Percentiles rank a stretch among this genome's conserved stretches.
Evolutionary conservation across 139 green algal genomes (phyloP).

Genomic region (Volvox africanus): DNA sequence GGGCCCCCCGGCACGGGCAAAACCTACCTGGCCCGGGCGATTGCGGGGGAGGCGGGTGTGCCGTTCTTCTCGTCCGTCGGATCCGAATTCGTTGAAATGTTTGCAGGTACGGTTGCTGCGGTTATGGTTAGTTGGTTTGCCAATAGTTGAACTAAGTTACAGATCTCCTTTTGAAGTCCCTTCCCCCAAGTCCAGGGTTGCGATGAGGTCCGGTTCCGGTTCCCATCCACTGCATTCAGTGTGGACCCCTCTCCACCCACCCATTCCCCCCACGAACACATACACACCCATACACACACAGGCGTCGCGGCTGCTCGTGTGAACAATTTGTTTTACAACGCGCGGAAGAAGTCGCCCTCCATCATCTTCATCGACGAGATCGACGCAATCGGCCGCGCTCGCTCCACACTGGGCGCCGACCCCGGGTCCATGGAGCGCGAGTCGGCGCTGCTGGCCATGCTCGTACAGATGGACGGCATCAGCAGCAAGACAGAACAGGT

Average conservation of each 20-base stretch:
- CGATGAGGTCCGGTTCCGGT: too few species aligned
- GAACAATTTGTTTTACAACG: conserved; percentile 73
- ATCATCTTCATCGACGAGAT: conserved; percentile 99
- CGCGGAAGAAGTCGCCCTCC: conserved; percentile 83
- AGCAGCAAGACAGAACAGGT: conserved; percentile 63
- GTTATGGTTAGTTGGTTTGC: neutral
- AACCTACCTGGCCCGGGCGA: conserved; percentile 76
- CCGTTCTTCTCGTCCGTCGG: conserved; percentile 70
- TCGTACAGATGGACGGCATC: conserved; percentile 93
- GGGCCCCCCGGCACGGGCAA: conserved; percentile 78
- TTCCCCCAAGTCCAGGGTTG: too few species aligned
- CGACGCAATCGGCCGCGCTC: conserved; percentile 90
- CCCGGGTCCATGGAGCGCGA: conserved; percentile 97
- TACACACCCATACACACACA: neutral
- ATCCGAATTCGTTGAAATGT: conserved; percentile 85
- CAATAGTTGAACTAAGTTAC: too few species aligned
- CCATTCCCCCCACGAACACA: neutral
- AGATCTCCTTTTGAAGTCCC: too few species aligned
- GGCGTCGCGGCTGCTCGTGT: conserved; percentile 73
- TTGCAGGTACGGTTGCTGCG: conserved; percentile 25
- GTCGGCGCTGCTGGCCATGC: conserved; percentile 99
- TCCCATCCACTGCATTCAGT: too few species aligned
- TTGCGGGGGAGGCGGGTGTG: conserved; percentile 73
- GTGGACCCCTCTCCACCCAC: too few species aligned
- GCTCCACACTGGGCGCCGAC: conserved; percentile 81